A percentile compares a stretch with the other conserved stretches of the same genome.
Evolutionary conservation across 768 basidiomycete species (phyloP).

Genomic region (Clavulina sp.): DNA sequence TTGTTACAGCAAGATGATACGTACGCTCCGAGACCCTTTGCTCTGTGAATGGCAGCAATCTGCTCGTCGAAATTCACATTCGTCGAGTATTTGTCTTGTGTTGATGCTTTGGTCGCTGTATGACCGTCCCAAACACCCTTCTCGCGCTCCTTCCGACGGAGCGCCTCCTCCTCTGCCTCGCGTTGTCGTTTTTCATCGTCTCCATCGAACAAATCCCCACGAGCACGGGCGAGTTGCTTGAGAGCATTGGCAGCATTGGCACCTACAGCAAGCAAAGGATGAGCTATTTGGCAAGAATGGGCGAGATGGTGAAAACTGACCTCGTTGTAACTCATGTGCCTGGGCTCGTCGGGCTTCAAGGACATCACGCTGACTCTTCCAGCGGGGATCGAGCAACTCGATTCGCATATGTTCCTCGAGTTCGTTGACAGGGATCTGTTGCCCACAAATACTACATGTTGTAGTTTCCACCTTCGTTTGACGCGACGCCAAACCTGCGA

Average conservation of each 20-base stretch:
- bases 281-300: background rate
- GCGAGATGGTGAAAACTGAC: background rate
- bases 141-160: conserved; percentile 73
- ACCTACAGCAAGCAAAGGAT: conserved; percentile 17
- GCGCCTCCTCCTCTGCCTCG: conserved; percentile 74
- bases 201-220: conserved; percentile 92
- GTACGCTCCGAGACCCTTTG: conserved; percentile 77
- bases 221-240: conserved; percentile 81
- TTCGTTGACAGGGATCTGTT: conserved; percentile 90
- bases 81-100: conserved; percentile 82
- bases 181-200: conserved; percentile 79
- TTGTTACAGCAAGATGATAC: conserved; percentile 19
- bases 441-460: conserved; percentile 86
- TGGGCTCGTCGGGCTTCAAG: conserved; percentile 82
- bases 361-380: conserved; percentile 88
- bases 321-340: conserved; percentile 70
- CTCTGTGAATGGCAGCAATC: conserved; percentile 88
- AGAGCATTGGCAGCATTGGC: conserved; percentile 91
- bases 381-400: conserved; percentile 89
- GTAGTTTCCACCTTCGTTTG: conserved; percentile 59
- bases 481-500: conserved; percentile 4
- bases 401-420: conserved; percentile 97
- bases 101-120: conserved; percentile 81
- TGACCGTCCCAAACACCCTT: conserved; percentile 99
- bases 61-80: conserved; percentile 95